Base-by-base conservation (phyloP, 2,329 filamentous ascomycete genomes). In the Dichotomopilus funicola region DNA sequence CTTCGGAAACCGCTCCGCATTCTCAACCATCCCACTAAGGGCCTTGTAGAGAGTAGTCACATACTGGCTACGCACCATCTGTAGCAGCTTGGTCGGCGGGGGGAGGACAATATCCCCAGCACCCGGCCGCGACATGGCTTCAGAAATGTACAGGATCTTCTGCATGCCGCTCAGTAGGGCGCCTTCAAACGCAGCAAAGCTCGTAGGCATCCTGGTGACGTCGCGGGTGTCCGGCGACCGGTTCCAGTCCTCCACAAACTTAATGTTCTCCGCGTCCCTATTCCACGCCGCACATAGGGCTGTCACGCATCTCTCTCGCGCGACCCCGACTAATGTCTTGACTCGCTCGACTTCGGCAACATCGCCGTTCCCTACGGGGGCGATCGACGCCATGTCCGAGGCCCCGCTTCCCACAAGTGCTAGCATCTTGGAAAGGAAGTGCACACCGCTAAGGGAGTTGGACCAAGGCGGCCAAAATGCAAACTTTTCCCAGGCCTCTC, bases 401-500 rank as follows among this genome's bases (percentile, higher is more conserved):
- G 90, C 89, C 2, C 88, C 91, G 2, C 87, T 87, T n/a, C 92
- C 91, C 4, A 99, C 83, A 3, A 96, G 76, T 0, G 85, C 78
- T 27, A 97, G 76, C 68, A 94, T 86, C 68, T 88, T 90, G 50
- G 88, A 85, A 5, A 99, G 78, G 66, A 95, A 96, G 68, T 95
- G 83, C 1, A 92, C 89, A n/a, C 89, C 92, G 56, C 91, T 95
- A 31, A 97, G 75, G 0, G 91, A 91, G 67, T 96, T 97, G 1
- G 91, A 88, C 73, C 88, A 87, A 0, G 92, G 94, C 4, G 92
- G 91, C 91, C 92, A 97, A 71, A 97, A 99, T 0, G 91, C 92
- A 70, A 94, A 83, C 73, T 92, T 87, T 67, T 97, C 94, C 90
- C 91, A 97, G 0, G 86, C 75, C 64, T 96, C 90, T 5, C 91